Evolutionary conservation across 495 filamentous ascomycete species (phyloP).

Genomic region (Penicillium pulvis): DNA sequence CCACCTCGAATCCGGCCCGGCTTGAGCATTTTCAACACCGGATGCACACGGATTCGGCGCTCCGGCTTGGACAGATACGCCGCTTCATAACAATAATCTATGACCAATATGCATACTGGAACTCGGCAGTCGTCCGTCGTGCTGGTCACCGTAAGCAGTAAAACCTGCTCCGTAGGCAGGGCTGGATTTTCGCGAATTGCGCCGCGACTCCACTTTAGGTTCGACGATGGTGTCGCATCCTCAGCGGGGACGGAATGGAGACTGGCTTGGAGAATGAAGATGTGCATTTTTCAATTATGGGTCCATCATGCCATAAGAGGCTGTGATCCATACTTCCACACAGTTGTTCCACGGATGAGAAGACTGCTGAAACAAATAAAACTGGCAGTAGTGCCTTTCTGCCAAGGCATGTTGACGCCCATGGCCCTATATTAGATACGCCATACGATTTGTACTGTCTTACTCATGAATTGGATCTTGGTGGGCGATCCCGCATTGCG

Average conservation of each 20-base stretch:
- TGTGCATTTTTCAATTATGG: background rate
- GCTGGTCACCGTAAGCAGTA: slow-evolving; percentile 15
- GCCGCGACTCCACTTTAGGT: slow-evolving; percentile 7
- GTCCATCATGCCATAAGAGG: background rate
- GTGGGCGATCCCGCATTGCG: background rate
- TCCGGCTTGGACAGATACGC: background rate
- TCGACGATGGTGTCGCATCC: background rate
- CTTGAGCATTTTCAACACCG: background rate
- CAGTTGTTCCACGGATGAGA: background rate
- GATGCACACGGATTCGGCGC: background rate
- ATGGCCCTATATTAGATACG: background rate
- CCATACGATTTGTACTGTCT: background rate
- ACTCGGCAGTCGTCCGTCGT: slow-evolving; percentile 2
- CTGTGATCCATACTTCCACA: background rate
- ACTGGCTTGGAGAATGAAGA: background rate
- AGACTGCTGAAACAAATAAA: background rate
- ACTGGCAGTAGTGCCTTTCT: background rate
- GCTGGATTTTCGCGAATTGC: background rate
- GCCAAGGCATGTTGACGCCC: background rate
- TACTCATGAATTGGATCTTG: background rate
- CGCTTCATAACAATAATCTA: too few species aligned
- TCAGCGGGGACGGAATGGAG: background rate
- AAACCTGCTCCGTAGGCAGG: slow-evolving; percentile 1
- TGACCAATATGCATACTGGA: too few species aligned
- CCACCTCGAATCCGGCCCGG: background rate